These are phyloP conservation scores for Hymenoscyphus infarciens DNA, from an alignment of 2,329 filamentous ascomycete species.

Conservation along the genomic window DNA sequence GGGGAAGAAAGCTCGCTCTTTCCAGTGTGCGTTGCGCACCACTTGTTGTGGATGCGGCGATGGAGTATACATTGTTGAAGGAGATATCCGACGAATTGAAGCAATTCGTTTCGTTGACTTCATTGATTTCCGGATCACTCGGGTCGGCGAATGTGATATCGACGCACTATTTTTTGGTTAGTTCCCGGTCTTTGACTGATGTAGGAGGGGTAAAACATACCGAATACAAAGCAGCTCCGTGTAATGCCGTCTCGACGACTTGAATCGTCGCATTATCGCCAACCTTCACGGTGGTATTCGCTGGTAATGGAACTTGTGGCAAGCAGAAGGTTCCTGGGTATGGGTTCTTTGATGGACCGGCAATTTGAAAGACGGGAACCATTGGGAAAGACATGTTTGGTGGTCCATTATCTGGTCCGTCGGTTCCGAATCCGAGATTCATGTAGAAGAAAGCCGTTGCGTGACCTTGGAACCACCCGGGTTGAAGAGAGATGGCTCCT, in stretches of 20 bases:
- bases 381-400: constrained; percentile 85
- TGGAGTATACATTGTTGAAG: constrained; percentile 59
- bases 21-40: constrained; percentile 44
- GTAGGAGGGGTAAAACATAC: constrained; percentile 25
- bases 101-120: constrained; percentile 80
- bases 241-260: constrained; percentile 75
- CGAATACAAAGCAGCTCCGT: constrained; percentile 71
- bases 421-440: constrained; percentile 81
- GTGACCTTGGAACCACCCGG: constrained; percentile 95
- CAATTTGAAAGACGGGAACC: constrained; percentile 75
- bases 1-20: constrained; percentile 11
- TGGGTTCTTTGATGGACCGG: constrained; percentile 75
- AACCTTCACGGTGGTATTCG: constrained; percentile 63
- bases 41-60: constrained; percentile 37
- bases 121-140: constrained; percentile 58
- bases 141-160: constrained; percentile 89
- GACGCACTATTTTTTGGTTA: constrained; percentile 63
- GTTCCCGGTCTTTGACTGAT: background rate
- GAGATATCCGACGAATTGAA: constrained; percentile 59
- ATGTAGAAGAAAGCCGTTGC: constrained; percentile 78
- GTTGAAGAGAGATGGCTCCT: constrained; percentile 85
- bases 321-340: constrained; percentile 88
- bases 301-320: constrained; percentile 81
- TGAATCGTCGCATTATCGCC: constrained; percentile 94
- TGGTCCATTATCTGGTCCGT: constrained; percentile 62